phyloP scores from a whole-genome alignment of 805 yeast species.

The Tetrapisispora phaffii region DNA sequence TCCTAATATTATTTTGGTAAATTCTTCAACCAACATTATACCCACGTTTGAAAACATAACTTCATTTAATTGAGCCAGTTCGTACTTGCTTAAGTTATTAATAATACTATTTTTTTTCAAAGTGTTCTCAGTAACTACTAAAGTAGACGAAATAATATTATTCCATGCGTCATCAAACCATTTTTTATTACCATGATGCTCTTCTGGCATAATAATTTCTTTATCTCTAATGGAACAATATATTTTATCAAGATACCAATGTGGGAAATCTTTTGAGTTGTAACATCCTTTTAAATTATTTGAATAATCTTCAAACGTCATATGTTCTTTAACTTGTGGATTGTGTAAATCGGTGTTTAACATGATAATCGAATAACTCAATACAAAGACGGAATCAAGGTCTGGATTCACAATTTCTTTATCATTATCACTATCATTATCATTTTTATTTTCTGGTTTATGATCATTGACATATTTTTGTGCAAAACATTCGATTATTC shows the following conservation, averaged over 20 bases:
- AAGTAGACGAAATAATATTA: conserved; percentile 42
- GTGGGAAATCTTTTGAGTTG: conserved; percentile 60
- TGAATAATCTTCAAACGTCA: conserved; percentile 77
- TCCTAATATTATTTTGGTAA: conserved; percentile 69
- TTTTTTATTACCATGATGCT: conserved; percentile 84
- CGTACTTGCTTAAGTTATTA: conserved; percentile 16
- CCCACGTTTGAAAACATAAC: conserved; percentile 58
- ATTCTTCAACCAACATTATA: conserved; percentile 54
- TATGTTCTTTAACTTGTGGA: conserved; percentile 84
- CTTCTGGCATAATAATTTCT: conserved; percentile 97
- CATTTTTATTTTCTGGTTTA: conserved; percentile 22
- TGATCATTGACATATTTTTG: conserved; percentile 66
- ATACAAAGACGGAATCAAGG: conserved; percentile 76
- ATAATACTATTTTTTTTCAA: conserved; percentile 10
- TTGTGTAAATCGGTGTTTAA: conserved; percentile 89
- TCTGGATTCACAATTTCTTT: conserved; percentile 53
- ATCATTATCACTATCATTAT: too few relatives aligned
- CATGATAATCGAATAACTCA: conserved; percentile 88
- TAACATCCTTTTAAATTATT: conserved; percentile 73
- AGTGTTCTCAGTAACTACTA: conserved; percentile 22
- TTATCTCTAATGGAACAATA: conserved; percentile 70
- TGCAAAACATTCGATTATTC: conserved; percentile 81
- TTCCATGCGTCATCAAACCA: conserved; percentile 89
- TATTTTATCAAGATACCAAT: conserved; percentile 74
- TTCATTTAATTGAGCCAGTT: conserved; percentile 51